Percentiles rank a stretch among this genome's conserved stretches.
phyloP scores from a whole-genome alignment of 768 basidiomycete species.

The Glaciozyma antarctica region DNA sequence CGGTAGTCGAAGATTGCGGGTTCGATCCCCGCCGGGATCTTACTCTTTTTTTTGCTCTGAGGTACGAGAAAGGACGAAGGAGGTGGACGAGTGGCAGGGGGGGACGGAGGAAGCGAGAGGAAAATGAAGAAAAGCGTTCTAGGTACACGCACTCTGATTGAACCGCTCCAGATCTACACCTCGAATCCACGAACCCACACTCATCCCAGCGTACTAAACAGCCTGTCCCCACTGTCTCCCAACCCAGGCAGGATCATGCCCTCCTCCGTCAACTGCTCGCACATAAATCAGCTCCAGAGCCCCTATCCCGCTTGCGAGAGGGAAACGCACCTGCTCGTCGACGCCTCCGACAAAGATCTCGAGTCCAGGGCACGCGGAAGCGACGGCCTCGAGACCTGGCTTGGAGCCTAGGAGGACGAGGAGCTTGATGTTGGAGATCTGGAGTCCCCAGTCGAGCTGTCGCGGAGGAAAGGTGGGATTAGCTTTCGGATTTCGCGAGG shows the following conservation, averaged over 20 bases:
- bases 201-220: neutral
- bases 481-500: neutral
- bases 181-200: too few relatives aligned
- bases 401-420: constrained; percentile 71
- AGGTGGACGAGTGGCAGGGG: too few relatives aligned
- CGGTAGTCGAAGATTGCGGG: too few relatives aligned
- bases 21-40: too few relatives aligned
- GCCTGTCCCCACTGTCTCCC: neutral
- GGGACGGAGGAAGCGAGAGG: too few relatives aligned
- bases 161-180: too few relatives aligned
- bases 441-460: constrained; percentile 41
- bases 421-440: constrained; percentile 66
- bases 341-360: constrained; percentile 49
- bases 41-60: too few relatives aligned
- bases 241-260: constrained; percentile 65
- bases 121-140: too few relatives aligned
- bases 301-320: too few relatives aligned
- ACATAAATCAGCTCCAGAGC: neutral
- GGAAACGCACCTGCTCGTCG: constrained; percentile 14
- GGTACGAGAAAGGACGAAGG: too few relatives aligned
- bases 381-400: constrained; percentile 60
- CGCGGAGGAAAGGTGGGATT: too few relatives aligned
- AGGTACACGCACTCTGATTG: too few relatives aligned
- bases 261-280: constrained; percentile 50
- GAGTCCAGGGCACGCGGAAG: constrained; percentile 60